phyloP scores from a whole-genome alignment of 2,329 filamentous ascomycete species.

The Eutypa lata region DNA sequence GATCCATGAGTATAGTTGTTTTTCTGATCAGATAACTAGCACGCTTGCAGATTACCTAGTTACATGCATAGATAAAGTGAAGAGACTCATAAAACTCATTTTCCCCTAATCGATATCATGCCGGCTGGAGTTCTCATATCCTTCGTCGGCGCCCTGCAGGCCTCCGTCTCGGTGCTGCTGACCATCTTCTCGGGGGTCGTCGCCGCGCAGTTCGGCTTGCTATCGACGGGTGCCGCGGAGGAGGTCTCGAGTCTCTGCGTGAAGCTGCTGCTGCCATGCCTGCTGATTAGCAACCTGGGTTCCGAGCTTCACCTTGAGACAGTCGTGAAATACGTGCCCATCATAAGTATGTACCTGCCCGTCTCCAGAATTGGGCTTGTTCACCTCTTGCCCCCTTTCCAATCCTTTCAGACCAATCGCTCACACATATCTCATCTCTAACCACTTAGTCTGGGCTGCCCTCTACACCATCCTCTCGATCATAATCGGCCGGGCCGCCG shows the following conservation, averaged over 20 bases:
- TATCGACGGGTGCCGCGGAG: constrained; percentile 19
- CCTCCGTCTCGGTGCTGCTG: constrained; percentile 26
- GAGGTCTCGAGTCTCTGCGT: constrained; percentile 27
- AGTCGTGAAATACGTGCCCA: constrained; percentile 18
- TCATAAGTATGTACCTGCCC: constrained; percentile 15
- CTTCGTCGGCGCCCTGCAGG: constrained; percentile 27
- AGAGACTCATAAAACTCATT: no score
- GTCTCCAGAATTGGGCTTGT: background rate
- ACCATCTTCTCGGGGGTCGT: constrained; percentile 23
- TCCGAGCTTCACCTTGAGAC: constrained; percentile 20
- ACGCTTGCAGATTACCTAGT: no score
- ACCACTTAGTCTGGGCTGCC: constrained; percentile 21
- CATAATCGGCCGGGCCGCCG: constrained; percentile 13
- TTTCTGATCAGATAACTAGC: background rate
- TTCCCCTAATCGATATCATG: background rate
- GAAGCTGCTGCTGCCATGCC: constrained; percentile 25
- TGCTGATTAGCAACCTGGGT: constrained; percentile 26
- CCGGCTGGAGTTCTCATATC: constrained; percentile 16
- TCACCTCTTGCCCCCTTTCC: background rate
- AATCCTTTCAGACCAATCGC: no score
- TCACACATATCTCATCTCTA: no score
- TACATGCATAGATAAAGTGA: no score
- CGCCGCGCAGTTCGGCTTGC: constrained; percentile 18
- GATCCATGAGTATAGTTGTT: no score
- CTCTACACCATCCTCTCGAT: constrained; percentile 23